Evolutionary conservation across 345 rosid genomes (phyloP), one percentile per base, ranked within the genome.

Genomic region (Citrus inodora): DNA sequence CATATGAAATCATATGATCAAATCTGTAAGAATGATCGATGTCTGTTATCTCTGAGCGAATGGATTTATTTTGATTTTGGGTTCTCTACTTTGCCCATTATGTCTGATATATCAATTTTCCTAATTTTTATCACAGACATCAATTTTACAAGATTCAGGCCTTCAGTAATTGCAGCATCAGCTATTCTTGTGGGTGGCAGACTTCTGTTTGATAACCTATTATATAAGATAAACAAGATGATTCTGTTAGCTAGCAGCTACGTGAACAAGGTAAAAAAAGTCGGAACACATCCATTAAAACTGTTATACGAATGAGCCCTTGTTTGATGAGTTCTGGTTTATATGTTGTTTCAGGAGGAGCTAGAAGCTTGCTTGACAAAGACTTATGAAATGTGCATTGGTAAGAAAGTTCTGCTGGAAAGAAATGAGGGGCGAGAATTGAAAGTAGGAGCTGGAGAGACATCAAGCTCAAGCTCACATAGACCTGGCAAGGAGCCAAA

Each of bases 131-230:
- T 37, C 51, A 24, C 67, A 73, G 76, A 73, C 51, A 73, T 73
- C 67, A 58, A 4, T 24, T 73, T 59, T 24, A 73, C 76, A 0
- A 14, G 27, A 60, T 59, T 58, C 55, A 59, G 27, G 24, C 67
- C 76, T 7, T 73, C 76, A 24, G 76, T 73, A 16, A 73, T 73
- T 7, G 67, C 76, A 37, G 76, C 76, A 59, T 73, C 67, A 33
- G 67, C 76, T 5, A 30, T 60, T 38, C 76, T 73, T 19, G 32
- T 53, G 38, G 35, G 21, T 35, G 38, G 73, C 35, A 32, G 13
- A 24, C 9, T 56, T 60, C 35, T 33, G 73, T 25, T 27, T 63
- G 35, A 30, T 30, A 19, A 63, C n/a, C n/a, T 27, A 63, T 30
- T 53, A 17, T 53, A 63, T 63, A 8, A 27, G 19, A 32, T 2